Evolutionary conservation across 805 yeast species (phyloP).

Genomic region (Pichia californica): DNA sequence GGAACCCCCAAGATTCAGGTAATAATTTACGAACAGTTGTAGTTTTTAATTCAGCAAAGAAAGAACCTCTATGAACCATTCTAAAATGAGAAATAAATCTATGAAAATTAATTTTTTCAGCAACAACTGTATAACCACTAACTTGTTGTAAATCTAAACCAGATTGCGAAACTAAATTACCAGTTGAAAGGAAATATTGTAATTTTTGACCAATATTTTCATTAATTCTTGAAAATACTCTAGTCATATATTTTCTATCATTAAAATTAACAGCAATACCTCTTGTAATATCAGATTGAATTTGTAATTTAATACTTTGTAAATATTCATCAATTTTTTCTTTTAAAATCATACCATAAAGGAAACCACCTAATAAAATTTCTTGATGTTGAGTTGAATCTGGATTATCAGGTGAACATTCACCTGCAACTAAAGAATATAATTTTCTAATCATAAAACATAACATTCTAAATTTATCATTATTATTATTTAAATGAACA

Average conservation of each 20-base stretch:
- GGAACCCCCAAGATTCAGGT: constrained; percentile 98
- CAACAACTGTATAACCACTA: constrained; percentile 96
- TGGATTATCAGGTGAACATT: constrained; percentile 95
- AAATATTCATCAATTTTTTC: constrained; percentile 95
- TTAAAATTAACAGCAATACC: constrained; percentile 75
- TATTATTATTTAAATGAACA: constrained; percentile 71
- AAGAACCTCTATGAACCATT: constrained; percentile 99
- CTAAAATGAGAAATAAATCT: constrained; percentile 97
- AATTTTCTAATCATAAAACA: constrained; percentile 93
- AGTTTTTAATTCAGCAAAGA: constrained; percentile 96
- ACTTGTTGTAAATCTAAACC: constrained; percentile 98
- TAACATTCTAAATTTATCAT: constrained; percentile 80
- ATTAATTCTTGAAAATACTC: constrained; percentile 72
- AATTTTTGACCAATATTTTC: constrained; percentile 93
- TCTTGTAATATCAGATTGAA: constrained; percentile 74
- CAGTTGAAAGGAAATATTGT: constrained; percentile 92
- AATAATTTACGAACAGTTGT: constrained; percentile 93
- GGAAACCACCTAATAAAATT: constrained; percentile 88
- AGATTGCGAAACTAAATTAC: constrained; percentile 93
- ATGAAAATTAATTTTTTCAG: constrained; percentile 95
- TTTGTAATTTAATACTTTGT: constrained; percentile 61
- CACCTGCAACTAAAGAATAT: constrained; percentile 93
- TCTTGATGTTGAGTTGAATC: constrained; percentile 99
- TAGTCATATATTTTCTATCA: constrained; percentile 75
- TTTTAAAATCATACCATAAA: constrained; percentile 93